phyloP scores from a whole-genome alignment of 805 yeast genomes.

The Barnettozyma siamensis region DNA sequence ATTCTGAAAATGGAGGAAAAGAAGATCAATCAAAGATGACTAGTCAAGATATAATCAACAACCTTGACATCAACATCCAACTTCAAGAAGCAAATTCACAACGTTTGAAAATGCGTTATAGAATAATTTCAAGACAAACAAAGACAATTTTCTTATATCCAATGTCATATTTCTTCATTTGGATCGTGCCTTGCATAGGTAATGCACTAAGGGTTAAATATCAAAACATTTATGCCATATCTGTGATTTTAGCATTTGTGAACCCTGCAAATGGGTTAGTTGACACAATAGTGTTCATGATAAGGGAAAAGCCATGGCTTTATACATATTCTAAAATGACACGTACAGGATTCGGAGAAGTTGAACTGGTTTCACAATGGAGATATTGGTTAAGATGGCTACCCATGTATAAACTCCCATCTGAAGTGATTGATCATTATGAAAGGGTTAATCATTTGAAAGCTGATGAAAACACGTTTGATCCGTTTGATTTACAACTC shows the following conservation, averaged over 20 bases:
- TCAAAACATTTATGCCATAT: conserved; percentile 57
- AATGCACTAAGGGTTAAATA: conserved; percentile 48
- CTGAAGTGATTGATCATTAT: conserved; percentile 10
- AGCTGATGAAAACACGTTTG: neutral
- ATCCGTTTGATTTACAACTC: neutral
- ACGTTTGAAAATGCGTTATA: conserved; percentile 54
- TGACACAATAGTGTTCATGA: conserved; percentile 68
- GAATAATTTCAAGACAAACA: conserved; percentile 69
- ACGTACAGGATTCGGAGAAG: conserved; percentile 16
- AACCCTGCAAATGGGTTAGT: conserved; percentile 78
- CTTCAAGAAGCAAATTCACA: conserved; percentile 23
- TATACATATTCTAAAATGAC: conserved; percentile 30
- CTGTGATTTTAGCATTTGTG: conserved; percentile 63
- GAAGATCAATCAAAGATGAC: neutral
- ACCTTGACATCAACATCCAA: conserved; percentile 17
- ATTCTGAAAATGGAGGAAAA: neutral
- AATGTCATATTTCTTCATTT: conserved; percentile 66
- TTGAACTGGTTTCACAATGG: conserved; percentile 31
- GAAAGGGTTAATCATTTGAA: neutral
- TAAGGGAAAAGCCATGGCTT: conserved; percentile 78
- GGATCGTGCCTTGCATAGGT: conserved; percentile 75
- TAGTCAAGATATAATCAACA: conserved; percentile 8
- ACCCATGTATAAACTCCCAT: conserved; percentile 44
- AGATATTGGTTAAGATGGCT: conserved; percentile 34
- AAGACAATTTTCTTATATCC: conserved; percentile 81